Base-by-base conservation (phyloP, 116 monocot species). In the Dioscorea cayenensis region DNA sequence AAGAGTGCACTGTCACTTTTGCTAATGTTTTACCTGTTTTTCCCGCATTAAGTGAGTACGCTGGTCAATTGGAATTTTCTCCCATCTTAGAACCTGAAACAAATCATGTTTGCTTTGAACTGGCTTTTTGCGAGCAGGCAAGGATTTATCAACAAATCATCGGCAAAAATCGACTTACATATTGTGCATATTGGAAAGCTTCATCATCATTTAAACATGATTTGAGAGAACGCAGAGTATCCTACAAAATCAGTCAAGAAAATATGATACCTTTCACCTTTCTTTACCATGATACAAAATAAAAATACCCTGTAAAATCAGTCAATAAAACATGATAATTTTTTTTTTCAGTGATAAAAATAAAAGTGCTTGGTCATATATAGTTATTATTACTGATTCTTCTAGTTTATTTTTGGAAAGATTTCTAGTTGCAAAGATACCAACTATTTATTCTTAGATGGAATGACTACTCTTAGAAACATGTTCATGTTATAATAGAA, bases 1-100 rank as follows among this genome's bases (percentile, higher is more conserved):
- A 43, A 43, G 43, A 43, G 43, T 43, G 43, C 43, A 43, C 7
- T 9, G 8, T 32, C 6, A 43, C 43, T 32, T 32, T 4, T 43
- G 43, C 5, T 43, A 43, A 43, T 43, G 25, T 3, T 43, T 43
- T 7, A 85, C 95, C 95, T 96, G 96, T 64, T 90, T 96, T 76
- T 86, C 92, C 78, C 90, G 84, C 71, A 75, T 90, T 71, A 96
- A 85, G 63, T 88, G 82, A 74, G 80, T 60, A 66, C 96, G 92
- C 70, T 80, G 74, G 11, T 92, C 87, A 29, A 55, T 18, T 62
- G 96, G 96, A 66, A 96, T 88, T 67, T 92, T 83, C 71, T 96
- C 90, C 96, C 96, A 96, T 71, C 66, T 92, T 70, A 96, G 72
- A 77, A 96, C 82, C 95, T 96, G 68, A 1, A 75, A 43, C n/a